These are phyloP conservation scores for Trametes gibbosa DNA, from an alignment of 768 basidiomycete species.

Conservation along the genomic window DNA sequence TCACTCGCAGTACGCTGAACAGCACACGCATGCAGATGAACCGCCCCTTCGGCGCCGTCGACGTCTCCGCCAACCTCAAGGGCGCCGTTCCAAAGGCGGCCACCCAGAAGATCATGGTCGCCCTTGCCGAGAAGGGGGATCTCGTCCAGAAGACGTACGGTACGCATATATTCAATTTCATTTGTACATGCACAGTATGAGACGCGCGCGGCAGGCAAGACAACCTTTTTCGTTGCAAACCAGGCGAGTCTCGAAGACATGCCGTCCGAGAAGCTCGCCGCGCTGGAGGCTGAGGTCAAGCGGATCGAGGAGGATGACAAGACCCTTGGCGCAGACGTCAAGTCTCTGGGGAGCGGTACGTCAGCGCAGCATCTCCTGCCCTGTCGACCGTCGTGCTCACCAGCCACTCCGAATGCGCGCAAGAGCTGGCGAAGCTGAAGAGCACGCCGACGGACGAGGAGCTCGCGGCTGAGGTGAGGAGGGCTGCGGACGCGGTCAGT, in stretches of 20 bases:
- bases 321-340: constrained; percentile 46
- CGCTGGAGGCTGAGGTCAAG: constrained; percentile 59
- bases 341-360: constrained; percentile 46
- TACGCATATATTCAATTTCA: constrained; percentile 24
- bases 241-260: constrained; percentile 70
- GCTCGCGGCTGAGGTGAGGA: constrained; percentile 53
- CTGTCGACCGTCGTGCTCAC: neutral
- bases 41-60: constrained; percentile 90
- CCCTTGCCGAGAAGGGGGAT: constrained; percentile 82
- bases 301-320: constrained; percentile 60
- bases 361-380: neutral
- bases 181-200: neutral
- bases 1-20: neutral
- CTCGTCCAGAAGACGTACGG: constrained; percentile 85
- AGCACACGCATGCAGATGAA: constrained; percentile 61
- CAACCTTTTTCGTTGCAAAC: constrained; percentile 83
- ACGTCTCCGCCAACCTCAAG: constrained; percentile 88
- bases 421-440: constrained; percentile 67
- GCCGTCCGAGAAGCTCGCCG: constrained; percentile 55
- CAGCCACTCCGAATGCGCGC: constrained; percentile 11
- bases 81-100: constrained; percentile 82
- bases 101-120: constrained; percentile 78
- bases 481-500: constrained; percentile 52
- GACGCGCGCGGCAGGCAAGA: constrained; percentile 58
- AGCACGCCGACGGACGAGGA: constrained; percentile 68